A percentile compares a stretch with the other conserved stretches of the same genome.
phyloP scores from a whole-genome alignment of 768 basidiomycete genomes.

The Lactarius akahatsu region DNA sequence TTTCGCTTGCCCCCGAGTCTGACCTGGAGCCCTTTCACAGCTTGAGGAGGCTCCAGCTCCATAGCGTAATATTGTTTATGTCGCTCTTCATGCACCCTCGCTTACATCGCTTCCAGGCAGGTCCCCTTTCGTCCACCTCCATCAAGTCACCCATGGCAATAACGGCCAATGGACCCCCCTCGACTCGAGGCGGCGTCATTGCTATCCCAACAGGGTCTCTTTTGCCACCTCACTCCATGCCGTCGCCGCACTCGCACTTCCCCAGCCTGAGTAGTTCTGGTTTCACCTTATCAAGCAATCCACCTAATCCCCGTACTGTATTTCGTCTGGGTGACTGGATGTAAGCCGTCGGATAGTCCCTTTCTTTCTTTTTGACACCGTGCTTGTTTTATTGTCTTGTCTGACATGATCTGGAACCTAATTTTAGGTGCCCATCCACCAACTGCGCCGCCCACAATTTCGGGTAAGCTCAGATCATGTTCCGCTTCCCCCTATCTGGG shows the following conservation, averaged over 20 bases:
- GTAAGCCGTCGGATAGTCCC: slow-evolving; percentile 43
- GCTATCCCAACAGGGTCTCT: background rate
- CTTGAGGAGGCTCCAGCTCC: slow-evolving; percentile 46
- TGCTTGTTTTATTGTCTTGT: background rate
- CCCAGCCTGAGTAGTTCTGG: slow-evolving; percentile 15
- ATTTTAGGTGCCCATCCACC: slow-evolving; percentile 58
- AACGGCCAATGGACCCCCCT: background rate
- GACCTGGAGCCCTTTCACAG: slow-evolving; percentile 64
- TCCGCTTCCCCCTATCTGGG: slow-evolving; percentile 33
- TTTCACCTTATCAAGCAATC: slow-evolving; percentile 65
- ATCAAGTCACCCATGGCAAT: slow-evolving; percentile 13
- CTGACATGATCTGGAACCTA: slow-evolving; percentile 12
- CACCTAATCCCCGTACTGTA: slow-evolving; percentile 64
- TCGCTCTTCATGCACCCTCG: background rate
- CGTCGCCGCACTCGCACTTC: background rate
- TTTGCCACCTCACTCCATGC: slow-evolving; percentile 3
- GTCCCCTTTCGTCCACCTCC: background rate
- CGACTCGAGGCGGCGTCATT: background rate
- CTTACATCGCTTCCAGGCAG: slow-evolving; percentile 12
- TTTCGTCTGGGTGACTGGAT: slow-evolving; percentile 77
- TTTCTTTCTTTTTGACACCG: too few species aligned
- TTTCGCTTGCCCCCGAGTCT: slow-evolving; percentile 57
- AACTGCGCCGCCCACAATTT: slow-evolving; percentile 83
- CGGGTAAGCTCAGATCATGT: slow-evolving; percentile 54
- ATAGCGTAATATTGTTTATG: background rate